phyloP scores from a whole-genome alignment of 257 asterid species.

The Ballota nigra region DNA sequence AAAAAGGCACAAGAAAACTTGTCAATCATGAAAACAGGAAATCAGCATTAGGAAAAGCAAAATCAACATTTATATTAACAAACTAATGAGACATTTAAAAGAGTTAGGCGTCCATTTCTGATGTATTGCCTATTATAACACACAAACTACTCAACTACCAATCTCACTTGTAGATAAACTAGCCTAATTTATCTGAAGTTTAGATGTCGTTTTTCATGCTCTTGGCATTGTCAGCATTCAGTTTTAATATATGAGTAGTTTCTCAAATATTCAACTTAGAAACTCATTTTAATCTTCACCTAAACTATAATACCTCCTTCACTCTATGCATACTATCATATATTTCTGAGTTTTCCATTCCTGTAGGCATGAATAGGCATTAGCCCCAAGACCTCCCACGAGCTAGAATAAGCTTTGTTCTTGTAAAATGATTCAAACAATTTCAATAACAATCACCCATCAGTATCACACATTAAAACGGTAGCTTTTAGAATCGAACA shows the following conservation, averaged over 20 bases:
- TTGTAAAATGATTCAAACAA: background rate
- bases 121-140: background rate
- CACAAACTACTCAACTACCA: background rate
- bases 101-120: background rate
- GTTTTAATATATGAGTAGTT: background rate
- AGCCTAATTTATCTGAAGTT: background rate
- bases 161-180: background rate
- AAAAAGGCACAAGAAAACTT: conserved; percentile 4
- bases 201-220: background rate
- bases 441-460: background rate
- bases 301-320: background rate
- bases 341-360: background rate
- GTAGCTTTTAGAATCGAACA: conserved; percentile 1
- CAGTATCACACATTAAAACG: background rate
- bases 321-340: background rate
- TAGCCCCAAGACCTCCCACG: background rate
- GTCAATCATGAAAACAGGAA: background rate
- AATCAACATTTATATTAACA: background rate
- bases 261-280: background rate
- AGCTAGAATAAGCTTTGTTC: background rate
- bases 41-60: background rate
- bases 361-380: background rate
- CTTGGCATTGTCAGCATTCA: background rate
- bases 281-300: background rate
- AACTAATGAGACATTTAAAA: background rate